Conservation (phyloP, 495 filamentous ascomycete genomes). For the Cercophora newfieldiana region DNA sequence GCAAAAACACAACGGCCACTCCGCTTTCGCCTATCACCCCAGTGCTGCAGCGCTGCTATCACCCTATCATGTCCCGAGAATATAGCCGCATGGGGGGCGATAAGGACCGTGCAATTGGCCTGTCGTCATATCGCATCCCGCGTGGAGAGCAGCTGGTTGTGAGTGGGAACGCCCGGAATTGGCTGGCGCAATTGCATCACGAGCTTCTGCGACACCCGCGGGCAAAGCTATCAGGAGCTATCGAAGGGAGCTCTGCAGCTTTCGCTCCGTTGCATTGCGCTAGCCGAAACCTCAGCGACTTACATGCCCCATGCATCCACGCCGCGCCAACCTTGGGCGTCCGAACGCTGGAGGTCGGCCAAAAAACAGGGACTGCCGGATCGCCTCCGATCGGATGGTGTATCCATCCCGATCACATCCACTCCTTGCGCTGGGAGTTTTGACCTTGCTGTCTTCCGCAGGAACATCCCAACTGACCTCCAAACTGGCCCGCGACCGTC, state of each 20-base stretch:
- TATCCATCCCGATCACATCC: neutral
- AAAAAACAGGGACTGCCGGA: neutral
- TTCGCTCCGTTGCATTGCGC: conserved; percentile 14
- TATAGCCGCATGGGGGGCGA: conserved; percentile 32
- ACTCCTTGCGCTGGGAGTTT: neutral
- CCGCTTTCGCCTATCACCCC: conserved; percentile 14
- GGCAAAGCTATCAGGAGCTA: conserved; percentile 23
- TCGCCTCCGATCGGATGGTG: neutral
- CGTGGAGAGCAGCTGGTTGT: conserved; percentile 23
- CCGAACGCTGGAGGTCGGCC: neutral
- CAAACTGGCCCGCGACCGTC: neutral
- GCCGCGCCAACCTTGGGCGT: conserved; percentile 15
- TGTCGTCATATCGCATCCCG: conserved; percentile 42
- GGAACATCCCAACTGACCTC: neutral
- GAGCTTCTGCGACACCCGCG: conserved; percentile 16
- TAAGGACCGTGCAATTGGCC: conserved; percentile 32
- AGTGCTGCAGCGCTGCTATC: neutral
- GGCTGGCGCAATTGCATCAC: conserved; percentile 35
- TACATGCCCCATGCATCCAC: conserved; percentile 22
- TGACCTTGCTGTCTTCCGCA: neutral
- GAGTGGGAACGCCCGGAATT: conserved; percentile 28
- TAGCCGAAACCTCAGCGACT: conserved; percentile 17
- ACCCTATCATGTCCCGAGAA: conserved; percentile 25
- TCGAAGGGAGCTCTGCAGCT: conserved; percentile 12
- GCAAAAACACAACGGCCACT: neutral